Evolutionary conservation across 2,329 filamentous ascomycete genomes (phyloP), one percentile per base, ranked within the genome.

Genomic region (Coniochaeta hoffmannii): DNA sequence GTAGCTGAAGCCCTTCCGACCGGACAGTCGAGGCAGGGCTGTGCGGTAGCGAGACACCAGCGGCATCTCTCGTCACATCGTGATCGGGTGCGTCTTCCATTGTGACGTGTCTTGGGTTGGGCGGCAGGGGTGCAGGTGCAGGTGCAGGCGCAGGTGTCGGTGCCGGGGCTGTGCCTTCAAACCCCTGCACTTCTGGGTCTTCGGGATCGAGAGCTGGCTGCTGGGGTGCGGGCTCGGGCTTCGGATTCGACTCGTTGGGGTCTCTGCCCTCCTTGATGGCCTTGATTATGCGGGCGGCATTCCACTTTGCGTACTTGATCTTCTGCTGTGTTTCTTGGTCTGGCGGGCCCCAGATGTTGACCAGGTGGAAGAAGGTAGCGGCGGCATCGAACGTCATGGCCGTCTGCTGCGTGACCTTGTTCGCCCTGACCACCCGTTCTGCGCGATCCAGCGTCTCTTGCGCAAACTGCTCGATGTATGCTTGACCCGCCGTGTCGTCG

Each of bases 271-370:
- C 89, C 66, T 92, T 94, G 65, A 97, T 81, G 11, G 94, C 94
- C 71, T 90, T 96, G 15, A 89, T 79, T 66, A 99, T 99, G 56
- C 94, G 84, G 34, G 93, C 76, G 2, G 93, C 92, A 69, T 97
- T 95, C 80, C 90, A 99, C 71, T 97, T 99, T 41, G 93, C 91
- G 68, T 90, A 99, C 69, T 95, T 97, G 72, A 93, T 90, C 76
- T 96, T 97, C 55, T 90, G 83, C 36, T 85, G 78, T 19, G 86
- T 83, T 65, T 97, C 91, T 1, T 81, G 73, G 32, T 96, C 89
- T 11, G 86, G 74, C 0, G 82, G 72, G 6, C 85, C 87, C 91
- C 93, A 99, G 64, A 96, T 88, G 60, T 86, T 86, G 55, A 90
- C 81, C 5, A 97, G 78, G 62, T 97, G 90, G 65, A 97, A 85